These are phyloP conservation scores for Arxiozyma slooffiae DNA, from an alignment of 1,139 yeast species.

Conservation along the genomic window DNA sequence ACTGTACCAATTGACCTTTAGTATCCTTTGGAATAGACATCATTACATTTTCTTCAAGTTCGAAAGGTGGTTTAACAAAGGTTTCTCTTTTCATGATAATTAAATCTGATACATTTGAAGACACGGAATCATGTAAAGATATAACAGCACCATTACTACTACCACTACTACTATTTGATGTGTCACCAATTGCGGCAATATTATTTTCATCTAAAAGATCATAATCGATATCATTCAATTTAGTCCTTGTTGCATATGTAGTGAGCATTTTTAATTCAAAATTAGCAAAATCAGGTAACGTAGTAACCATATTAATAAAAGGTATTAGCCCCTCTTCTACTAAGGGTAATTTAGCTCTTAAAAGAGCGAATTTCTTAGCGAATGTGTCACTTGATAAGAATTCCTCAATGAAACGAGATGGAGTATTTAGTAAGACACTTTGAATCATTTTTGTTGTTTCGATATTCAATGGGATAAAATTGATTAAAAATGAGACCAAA, in stretches of 20 bases:
- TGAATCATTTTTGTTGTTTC: conserved; percentile 44
- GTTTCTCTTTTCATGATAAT: conserved; percentile 35
- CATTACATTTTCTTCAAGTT: conserved; percentile 33
- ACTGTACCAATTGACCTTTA: conserved; percentile 55
- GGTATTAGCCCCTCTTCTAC: conserved; percentile 44
- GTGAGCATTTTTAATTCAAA: conserved; percentile 50
- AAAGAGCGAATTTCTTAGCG: conserved; percentile 45
- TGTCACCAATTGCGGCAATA: not conserved
- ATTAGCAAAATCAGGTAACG: conserved; percentile 58
- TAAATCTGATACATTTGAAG: conserved; percentile 18
- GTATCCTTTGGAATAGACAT: conserved; percentile 46
- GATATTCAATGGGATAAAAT: conserved; percentile 52
- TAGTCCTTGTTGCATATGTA: conserved; percentile 45
- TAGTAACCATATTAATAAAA: conserved; percentile 50
- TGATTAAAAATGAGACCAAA: conserved; percentile 50
- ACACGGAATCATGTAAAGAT: not conserved
- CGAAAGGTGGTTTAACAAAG: conserved; percentile 36
- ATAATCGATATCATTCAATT: conserved; percentile 27
- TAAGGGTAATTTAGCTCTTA: conserved; percentile 65
- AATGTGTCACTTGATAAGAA: conserved; percentile 51
- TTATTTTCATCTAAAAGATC: conserved; percentile 29
- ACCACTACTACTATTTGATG: not conserved
- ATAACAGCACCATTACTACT: not conserved
- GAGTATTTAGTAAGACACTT: conserved; percentile 44
- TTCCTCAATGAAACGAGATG: conserved; percentile 45